Evolutionary conservation across 768 basidiomycete species (phyloP), one percentile per base, ranked within the genome.

Genomic region (Scleroderma citrinum): DNA sequence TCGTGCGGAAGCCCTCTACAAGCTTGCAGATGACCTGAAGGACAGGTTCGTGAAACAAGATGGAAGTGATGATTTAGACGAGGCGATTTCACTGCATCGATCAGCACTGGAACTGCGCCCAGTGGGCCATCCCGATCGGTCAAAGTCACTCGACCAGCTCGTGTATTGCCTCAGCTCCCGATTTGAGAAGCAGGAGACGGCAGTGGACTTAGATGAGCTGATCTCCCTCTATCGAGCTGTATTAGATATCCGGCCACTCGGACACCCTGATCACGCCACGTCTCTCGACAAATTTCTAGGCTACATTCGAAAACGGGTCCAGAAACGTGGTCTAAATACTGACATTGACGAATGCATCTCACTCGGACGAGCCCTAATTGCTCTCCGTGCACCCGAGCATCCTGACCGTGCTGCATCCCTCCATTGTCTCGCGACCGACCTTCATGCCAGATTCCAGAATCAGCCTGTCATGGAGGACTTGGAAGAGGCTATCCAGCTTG

Each of bases 1-100:
- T 39, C 38, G 38, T 19, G 10, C 38, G 4, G 17, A 5, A 4
- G 5, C 38, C 13, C 38, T 39, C 16, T 4, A 39, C 38, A 39
- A 39, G 8, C 38, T 39, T 39, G 20, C 38, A 31, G 59, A 56
- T 69, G 74, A 57, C 40, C 50, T 58, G 8, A 71, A 69, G 2
- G 55, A 64, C 35, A 61, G 60, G 51, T 81, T 81, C 52, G 5
- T 35, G 34, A 35, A 17, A 35, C 12, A 5, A 5, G 38, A 5
- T 17, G 34, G 36, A 11, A 38, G 2, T 3, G 35, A 16, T 11
- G 46, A n/a, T 19, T 39, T 39, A 0, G 24, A 47, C 13, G 46
- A 47, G 38, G 46, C 36, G 11, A 29, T 39, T 30, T 17, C 16
- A 5, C 20, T 47, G 35, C 36, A 20, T 19, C 32, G n/a, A 24